These are phyloP conservation scores for Adansonia rubrostipa DNA, from an alignment of 441 rosid genomes.

Conservation along the genomic window DNA sequence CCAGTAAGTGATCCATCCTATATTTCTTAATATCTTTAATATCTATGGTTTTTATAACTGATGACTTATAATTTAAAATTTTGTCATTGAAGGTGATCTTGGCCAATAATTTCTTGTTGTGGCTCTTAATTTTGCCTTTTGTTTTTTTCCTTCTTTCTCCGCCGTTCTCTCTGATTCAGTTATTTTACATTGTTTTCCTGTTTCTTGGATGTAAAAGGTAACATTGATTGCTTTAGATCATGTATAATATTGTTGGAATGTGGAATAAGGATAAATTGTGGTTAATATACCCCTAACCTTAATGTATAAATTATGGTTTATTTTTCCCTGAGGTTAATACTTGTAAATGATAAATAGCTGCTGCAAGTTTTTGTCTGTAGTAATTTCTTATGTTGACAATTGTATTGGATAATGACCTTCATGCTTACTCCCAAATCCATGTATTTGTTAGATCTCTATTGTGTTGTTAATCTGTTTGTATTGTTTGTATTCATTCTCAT, in stretches of 20 bases:
- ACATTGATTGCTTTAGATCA: neutral
- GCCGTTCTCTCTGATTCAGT: neutral
- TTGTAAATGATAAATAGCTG: neutral
- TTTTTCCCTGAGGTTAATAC: neutral
- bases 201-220: neutral
- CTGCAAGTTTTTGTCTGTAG: neutral
- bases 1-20: conserved; percentile 58
- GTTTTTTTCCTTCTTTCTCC: neutral
- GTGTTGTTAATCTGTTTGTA: neutral
- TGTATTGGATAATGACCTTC: neutral
- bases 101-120: neutral
- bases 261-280: neutral
- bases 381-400: neutral
- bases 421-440: conserved; percentile 9
- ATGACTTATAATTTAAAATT: neutral
- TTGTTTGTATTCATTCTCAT: neutral
- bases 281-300: neutral
- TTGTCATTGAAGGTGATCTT: neutral
- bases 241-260: neutral
- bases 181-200: neutral
- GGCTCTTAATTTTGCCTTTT: neutral
- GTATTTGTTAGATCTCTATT: conserved; percentile 6
- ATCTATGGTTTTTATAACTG: neutral
- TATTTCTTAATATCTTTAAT: neutral
- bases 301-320: neutral